These are phyloP conservation scores for Penicillium flavigenum DNA, from an alignment of 495 filamentous ascomycete genomes.

Conservation along the genomic window DNA sequence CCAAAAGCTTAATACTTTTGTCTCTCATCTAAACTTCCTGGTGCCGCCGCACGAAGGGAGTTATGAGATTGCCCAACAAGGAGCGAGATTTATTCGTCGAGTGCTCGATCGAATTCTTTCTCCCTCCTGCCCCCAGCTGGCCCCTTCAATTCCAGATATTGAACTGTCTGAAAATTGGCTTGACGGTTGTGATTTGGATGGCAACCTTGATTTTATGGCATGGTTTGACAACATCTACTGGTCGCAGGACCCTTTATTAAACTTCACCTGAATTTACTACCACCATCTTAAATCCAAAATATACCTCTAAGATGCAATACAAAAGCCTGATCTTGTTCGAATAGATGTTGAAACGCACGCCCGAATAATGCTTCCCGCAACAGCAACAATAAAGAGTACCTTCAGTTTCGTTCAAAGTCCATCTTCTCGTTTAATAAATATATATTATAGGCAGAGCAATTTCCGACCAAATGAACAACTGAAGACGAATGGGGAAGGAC, in stretches of 20 bases:
- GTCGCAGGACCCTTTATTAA: not conserved
- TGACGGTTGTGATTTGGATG: not conserved
- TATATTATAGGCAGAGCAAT: too few species aligned
- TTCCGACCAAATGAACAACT: too few species aligned
- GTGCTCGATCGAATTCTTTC: not conserved
- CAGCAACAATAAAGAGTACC: too few species aligned
- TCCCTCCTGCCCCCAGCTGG: not conserved
- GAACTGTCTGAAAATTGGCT: not conserved
- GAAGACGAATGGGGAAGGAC: too few species aligned
- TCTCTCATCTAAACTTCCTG: not conserved
- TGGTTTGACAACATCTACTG: slow-evolving; percentile 5
- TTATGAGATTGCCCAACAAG: slow-evolving; percentile 3
- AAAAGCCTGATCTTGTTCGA: not conserved
- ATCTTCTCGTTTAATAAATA: too few species aligned
- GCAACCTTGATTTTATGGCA: not conserved
- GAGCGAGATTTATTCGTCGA: not conserved
- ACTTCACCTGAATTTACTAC: not conserved
- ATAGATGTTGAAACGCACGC: too few species aligned
- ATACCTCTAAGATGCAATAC: slow-evolving; percentile 5
- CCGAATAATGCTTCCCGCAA: too few species aligned
- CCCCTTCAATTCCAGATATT: not conserved
- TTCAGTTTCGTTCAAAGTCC: too few species aligned
- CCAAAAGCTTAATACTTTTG: not conserved
- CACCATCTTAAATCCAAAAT: not conserved
- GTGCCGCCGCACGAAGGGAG: not conserved